These are phyloP conservation scores for Phycomyces blakesleeanus DNA, from an alignment of 192 early-diverging fungal species.

Conservation along the genomic window DNA sequence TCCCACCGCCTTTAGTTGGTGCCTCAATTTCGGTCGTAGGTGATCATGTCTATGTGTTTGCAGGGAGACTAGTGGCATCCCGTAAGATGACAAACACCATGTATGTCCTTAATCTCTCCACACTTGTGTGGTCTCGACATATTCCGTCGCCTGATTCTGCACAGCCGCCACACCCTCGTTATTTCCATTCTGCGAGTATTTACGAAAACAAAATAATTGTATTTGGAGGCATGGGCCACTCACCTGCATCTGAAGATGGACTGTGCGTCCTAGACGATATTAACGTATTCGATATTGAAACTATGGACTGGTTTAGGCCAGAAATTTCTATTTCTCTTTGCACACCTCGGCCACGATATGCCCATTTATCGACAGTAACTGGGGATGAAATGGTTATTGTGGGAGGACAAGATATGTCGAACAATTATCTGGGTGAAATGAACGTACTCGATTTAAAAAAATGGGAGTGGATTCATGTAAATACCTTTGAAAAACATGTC, in stretches of 20 bases:
- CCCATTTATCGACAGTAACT: slow-evolving; percentile 69
- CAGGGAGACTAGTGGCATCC: slow-evolving; percentile 63
- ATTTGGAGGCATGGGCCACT: slow-evolving; percentile 81
- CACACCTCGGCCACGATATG: slow-evolving; percentile 68
- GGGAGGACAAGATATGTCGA: slow-evolving; percentile 75
- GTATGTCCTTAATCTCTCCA: slow-evolving; percentile 62
- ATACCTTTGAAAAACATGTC: slow-evolving; percentile 68
- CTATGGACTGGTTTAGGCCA: slow-evolving; percentile 61
- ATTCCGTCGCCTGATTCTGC: slow-evolving; percentile 36
- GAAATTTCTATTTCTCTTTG: slow-evolving; percentile 41
- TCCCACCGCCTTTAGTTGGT: slow-evolving; percentile 74
- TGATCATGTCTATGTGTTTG: slow-evolving; percentile 65
- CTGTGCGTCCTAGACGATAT: slow-evolving; percentile 68
- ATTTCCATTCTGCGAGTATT: slow-evolving; percentile 75
- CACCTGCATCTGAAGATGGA: slow-evolving; percentile 48
- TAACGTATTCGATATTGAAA: slow-evolving; percentile 62
- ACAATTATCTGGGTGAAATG: slow-evolving; percentile 74
- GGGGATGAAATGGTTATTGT: slow-evolving; percentile 61
- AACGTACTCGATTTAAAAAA: slow-evolving; percentile 71
- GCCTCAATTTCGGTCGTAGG: slow-evolving; percentile 67
- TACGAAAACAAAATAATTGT: slow-evolving; percentile 64
- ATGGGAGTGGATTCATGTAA: slow-evolving; percentile 62
- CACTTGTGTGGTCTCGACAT: slow-evolving; percentile 55
- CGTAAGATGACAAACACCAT: slow-evolving; percentile 71
- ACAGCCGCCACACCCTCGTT: slow-evolving; percentile 53